Evolutionary conservation across 108 stramenopile genomes (phyloP), one percentile per base, ranked within the genome.

Genomic region (Cyclotella sp.): DNA sequence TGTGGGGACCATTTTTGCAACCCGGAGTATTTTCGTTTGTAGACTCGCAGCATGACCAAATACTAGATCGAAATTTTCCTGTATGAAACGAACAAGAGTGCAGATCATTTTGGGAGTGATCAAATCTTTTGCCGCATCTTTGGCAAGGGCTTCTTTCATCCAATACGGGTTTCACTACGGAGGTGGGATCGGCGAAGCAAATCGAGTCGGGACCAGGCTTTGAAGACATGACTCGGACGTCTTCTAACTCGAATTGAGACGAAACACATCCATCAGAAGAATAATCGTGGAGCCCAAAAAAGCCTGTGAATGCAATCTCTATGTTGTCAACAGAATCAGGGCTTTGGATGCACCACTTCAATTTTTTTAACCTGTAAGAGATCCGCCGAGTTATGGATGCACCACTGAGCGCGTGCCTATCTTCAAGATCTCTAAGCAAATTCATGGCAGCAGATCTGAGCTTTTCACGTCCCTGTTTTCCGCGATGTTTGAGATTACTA

Each of bases 1-100:
- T 75, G 61, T 86, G 85, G 15, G 85, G 85, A 22, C 82, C 76
- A 41, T 82, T 15, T 59, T 73, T 80, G 72, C 85, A 86, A 44
- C 85, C 85, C 47, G 52, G 62, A 40, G 85, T 55, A 28, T 63
- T 34, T 57, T 22, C 18, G 46, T 64, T 40, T 2, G 55, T 61
- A 13, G 68, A 46, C 13, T 69, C 47, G 41, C 85, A 86, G 57
- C 85, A 86, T 5, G 73, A 62, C 85, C 85, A 86, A 21, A 10
- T 21, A 21, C 71, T 69, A 63, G 30, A 54, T 5, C 19, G 34
- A 34, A 73, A 85, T 13, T 45, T 34, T 41, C 81, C 84, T 49
- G 49, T 13, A 73, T 86, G 85, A 41, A 70, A 82, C 12, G 22
- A 40, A 54, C 85, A 86, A 22, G 85, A 79, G 27, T 69, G 51